A percentile compares a stretch with the other conserved stretches of the same genome.
Conservation (phyloP, 345 rosid species). For the Citrus inodora region DNA sequence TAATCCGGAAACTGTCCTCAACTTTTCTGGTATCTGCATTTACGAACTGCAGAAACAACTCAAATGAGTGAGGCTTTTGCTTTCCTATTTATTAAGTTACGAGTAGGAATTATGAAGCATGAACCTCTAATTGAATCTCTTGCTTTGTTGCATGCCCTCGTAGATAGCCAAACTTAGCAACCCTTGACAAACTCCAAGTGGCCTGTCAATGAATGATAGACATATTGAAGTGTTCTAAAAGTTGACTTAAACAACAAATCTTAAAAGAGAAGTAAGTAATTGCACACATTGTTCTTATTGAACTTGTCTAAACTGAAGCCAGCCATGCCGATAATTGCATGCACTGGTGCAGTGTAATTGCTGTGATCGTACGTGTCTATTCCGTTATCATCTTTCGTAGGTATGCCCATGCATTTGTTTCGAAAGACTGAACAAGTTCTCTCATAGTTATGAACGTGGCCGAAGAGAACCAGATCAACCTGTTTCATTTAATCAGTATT, state of each 20-base stretch:
- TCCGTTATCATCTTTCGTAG: slow-evolving; percentile 40
- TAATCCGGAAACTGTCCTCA: slow-evolving; percentile 51
- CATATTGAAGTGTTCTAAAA: too few species aligned
- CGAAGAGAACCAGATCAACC: slow-evolving; percentile 63
- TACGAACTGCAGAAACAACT: slow-evolving; percentile 43
- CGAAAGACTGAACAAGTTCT: slow-evolving; percentile 55
- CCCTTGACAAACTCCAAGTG: slow-evolving; percentile 53
- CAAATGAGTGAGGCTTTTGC: background rate
- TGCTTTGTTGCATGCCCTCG: slow-evolving; percentile 45
- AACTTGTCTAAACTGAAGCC: slow-evolving; percentile 50
- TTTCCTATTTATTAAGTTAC: background rate
- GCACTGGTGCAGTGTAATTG: slow-evolving; percentile 59
- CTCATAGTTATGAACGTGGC: slow-evolving; percentile 74
- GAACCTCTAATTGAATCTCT: slow-evolving; percentile 47
- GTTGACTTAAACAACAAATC: background rate
- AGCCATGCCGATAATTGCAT: slow-evolving; percentile 65
- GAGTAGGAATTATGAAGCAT: background rate
- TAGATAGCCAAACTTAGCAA: slow-evolving; percentile 42
- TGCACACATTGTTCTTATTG: slow-evolving; percentile 20
- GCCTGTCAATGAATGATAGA: background rate
- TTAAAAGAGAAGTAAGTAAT: background rate
- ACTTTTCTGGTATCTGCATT: slow-evolving; percentile 29
- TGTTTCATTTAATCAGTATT: slow-evolving; percentile 10
- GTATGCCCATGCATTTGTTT: slow-evolving; percentile 43
- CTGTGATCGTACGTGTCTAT: slow-evolving; percentile 49